phyloP scores from a whole-genome alignment of 1,284 basidiomycete species.

The Pseudozyma pruni region DNA sequence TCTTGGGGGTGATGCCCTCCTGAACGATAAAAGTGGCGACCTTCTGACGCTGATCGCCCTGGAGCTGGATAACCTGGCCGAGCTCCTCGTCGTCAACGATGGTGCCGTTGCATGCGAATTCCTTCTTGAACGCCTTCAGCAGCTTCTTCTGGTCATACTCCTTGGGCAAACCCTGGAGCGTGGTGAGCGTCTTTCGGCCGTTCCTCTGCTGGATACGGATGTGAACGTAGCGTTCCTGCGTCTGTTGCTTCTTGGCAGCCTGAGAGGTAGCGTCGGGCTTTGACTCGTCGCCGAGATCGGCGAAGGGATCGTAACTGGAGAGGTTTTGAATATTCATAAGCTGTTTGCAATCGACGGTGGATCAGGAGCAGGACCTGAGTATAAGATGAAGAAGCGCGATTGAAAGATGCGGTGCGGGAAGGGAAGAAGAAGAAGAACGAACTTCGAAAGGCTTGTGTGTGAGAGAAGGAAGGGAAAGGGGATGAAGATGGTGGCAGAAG shows the following conservation, averaged over 20 bases:
- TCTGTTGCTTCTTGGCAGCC: conserved; percentile 56
- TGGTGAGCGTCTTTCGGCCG: conserved; percentile 98
- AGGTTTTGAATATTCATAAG: conserved; percentile 69
- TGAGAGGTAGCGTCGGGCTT: conserved; percentile 44
- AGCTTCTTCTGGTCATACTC: conserved; percentile 99
- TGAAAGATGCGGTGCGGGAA: conserved; percentile 2
- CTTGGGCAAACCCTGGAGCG: conserved; percentile 93
- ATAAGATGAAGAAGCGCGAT: not conserved
- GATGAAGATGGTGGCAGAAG: not conserved
- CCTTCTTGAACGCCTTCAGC: conserved; percentile 98
- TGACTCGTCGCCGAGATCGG: conserved; percentile 66
- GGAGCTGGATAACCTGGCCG: conserved; percentile 97
- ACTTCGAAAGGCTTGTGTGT: not conserved
- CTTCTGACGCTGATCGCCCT: conserved; percentile 97
- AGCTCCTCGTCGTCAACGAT: conserved; percentile 96
- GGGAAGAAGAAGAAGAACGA: conserved; percentile 3
- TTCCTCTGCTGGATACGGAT: conserved; percentile 94
- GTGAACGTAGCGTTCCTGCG: conserved; percentile 68
- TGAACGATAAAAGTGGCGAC: conserved; percentile 71
- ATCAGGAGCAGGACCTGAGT: conserved; percentile 55
- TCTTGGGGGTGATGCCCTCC: conserved; percentile 63
- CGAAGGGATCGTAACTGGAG: conserved; percentile 68
- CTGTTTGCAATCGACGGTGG: conserved; percentile 40
- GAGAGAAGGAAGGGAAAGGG: not conserved
- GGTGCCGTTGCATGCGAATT: conserved; percentile 99